These are phyloP conservation scores for Phlyctochytrium arcticum DNA, from an alignment of 192 early-diverging fungal species.

Conservation along the genomic window DNA sequence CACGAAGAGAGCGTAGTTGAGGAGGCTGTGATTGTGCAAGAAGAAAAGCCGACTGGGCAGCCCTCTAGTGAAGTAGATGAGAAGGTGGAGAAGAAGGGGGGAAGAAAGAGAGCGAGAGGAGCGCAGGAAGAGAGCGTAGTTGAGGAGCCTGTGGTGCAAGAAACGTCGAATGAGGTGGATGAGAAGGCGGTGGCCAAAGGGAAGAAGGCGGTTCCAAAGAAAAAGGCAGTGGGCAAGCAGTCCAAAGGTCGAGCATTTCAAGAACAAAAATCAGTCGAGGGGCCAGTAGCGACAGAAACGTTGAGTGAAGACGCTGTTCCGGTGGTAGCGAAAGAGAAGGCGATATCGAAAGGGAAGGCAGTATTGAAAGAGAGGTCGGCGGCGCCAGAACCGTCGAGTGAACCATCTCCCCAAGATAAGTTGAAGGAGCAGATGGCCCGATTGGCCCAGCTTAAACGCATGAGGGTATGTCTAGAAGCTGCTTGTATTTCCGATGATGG, in stretches of 20 bases:
- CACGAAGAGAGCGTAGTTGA: neutral
- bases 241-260: too few species aligned
- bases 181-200: neutral
- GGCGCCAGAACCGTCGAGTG: too few species aligned
- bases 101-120: too few species aligned
- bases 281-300: neutral
- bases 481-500: neutral
- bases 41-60: neutral
- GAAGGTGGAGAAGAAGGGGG: neutral
- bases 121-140: too few species aligned
- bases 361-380: too few species aligned
- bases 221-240: too few species aligned
- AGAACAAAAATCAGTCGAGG: too few species aligned
- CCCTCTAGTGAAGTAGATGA: neutral
- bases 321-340: too few species aligned
- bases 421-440: conserved; percentile 2
- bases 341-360: too few species aligned
- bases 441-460: conserved; percentile 5
- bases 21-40: neutral
- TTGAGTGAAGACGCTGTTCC: neutral
- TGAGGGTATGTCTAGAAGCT: conserved; percentile 6
- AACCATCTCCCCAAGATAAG: neutral
- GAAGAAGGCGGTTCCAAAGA: too few species aligned
- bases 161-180: neutral
- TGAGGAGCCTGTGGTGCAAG: neutral